These are phyloP conservation scores for Nevesoporus exiguus DNA, from an alignment of 768 basidiomycete species.

Conservation along the genomic window DNA sequence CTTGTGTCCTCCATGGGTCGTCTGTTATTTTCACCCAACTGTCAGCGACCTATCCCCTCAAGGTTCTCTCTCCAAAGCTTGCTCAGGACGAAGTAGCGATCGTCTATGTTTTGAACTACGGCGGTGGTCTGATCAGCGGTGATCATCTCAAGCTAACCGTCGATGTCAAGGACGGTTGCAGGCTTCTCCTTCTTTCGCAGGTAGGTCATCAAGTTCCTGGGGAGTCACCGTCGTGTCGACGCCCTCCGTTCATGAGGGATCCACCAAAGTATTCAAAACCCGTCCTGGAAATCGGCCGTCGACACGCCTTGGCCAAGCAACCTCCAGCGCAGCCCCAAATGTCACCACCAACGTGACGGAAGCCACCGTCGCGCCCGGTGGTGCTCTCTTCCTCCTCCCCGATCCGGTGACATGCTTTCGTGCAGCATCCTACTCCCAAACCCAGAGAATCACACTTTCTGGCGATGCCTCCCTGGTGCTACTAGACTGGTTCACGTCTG, in stretches of 20 bases:
- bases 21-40: slow-evolving; percentile 68
- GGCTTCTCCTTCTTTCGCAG: slow-evolving; percentile 80
- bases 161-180: slow-evolving; percentile 52
- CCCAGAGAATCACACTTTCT: slow-evolving; percentile 72
- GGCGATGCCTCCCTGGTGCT: slow-evolving; percentile 61
- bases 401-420: slow-evolving; percentile 94
- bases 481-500: slow-evolving; percentile 91
- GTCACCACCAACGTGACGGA: slow-evolving; percentile 63
- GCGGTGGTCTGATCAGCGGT: slow-evolving; percentile 88
- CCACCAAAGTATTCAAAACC: slow-evolving; percentile 91
- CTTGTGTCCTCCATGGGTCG: slow-evolving; percentile 48
- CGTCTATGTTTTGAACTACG: slow-evolving; percentile 82
- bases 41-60: slow-evolving; percentile 81
- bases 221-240: background rate
- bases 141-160: slow-evolving; percentile 68
- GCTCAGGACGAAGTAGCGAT: slow-evolving; percentile 51
- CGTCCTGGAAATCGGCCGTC: slow-evolving; percentile 61
- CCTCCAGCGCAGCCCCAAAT: slow-evolving; percentile 3
- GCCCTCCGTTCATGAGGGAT: slow-evolving; percentile 51
- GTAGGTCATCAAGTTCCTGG: slow-evolving; percentile 38
- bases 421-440: slow-evolving; percentile 76
- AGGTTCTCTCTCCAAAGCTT: slow-evolving; percentile 74
- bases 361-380: slow-evolving; percentile 47
- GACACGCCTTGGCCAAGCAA: slow-evolving; percentile 27
- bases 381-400: slow-evolving; percentile 77